A percentile compares a stretch with the other conserved stretches of the same genome.
Conservation (phyloP, 495 filamentous ascomycete species). For the Xanthoparmelia taractica region DNA sequence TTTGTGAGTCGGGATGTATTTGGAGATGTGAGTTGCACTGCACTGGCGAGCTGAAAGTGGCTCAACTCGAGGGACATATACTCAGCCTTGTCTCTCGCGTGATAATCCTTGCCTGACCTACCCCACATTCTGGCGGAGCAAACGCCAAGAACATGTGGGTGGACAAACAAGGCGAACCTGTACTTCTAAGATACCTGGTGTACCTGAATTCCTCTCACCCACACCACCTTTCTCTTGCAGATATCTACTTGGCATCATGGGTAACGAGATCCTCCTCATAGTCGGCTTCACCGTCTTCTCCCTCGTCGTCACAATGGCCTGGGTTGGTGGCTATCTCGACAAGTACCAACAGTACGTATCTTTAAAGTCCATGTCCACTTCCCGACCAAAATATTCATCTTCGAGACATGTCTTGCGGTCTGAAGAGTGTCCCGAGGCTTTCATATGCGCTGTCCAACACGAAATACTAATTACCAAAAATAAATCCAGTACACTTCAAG, state of each 20-base stretch:
- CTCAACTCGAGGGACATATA: slow-evolving; percentile 13
- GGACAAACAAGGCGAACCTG: too few species aligned
- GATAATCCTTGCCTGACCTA: slow-evolving; percentile 5
- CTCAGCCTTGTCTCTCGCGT: slow-evolving; percentile 2
- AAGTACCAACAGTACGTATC: slow-evolving; percentile 29
- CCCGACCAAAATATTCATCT: too few species aligned
- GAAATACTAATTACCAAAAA: background rate
- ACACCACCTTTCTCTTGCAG: background rate
- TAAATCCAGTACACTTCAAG: slow-evolving; percentile 31
- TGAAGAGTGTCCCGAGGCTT: too few species aligned
- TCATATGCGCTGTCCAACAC: background rate
- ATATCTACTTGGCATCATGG: slow-evolving; percentile 9
- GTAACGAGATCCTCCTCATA: slow-evolving; percentile 29
- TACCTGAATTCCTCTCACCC: background rate
- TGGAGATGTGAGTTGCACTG: background rate
- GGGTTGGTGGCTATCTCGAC: slow-evolving; percentile 34
- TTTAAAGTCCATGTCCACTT: background rate
- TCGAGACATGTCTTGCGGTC: too few species aligned
- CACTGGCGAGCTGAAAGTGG: background rate
- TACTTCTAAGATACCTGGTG: too few species aligned
- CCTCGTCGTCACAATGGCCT: slow-evolving; percentile 30
- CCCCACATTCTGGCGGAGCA: slow-evolving; percentile 3
- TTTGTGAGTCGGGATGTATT: background rate
- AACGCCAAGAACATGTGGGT: background rate
- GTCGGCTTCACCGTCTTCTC: slow-evolving; percentile 25